These are phyloP conservation scores for Penicillium sp. DNA, from an alignment of 2,329 filamentous ascomycete genomes.

Conservation along the genomic window DNA sequence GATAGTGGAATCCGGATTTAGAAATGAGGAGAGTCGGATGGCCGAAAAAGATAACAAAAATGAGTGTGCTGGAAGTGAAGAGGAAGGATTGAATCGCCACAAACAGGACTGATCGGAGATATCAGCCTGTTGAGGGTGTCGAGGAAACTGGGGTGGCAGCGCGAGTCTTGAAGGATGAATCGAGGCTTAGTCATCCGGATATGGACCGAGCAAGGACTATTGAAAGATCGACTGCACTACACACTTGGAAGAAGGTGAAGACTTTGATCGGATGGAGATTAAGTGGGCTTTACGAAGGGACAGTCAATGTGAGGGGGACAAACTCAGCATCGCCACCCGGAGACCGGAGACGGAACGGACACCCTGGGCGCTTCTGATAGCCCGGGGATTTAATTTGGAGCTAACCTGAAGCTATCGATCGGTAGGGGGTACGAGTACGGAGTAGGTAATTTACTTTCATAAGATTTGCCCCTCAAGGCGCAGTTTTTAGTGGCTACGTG, in stretches of 20 bases:
- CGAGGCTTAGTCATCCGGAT: slow-evolving; percentile 7
- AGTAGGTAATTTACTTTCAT: not conserved
- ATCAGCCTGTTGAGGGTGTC: slow-evolving; percentile 4
- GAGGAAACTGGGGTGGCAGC: not conserved
- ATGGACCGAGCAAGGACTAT: not conserved
- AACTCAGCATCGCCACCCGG: slow-evolving; percentile 6
- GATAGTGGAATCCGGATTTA: not conserved
- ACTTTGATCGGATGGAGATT: not conserved
- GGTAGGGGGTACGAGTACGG: too few species aligned
- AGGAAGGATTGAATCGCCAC: slow-evolving; percentile 8
- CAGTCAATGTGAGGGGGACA: not conserved
- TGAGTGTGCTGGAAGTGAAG: slow-evolving; percentile 12
- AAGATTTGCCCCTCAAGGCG: slow-evolving; percentile 1
- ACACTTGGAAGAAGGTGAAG: not conserved
- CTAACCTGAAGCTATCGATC: slow-evolving; percentile 2
- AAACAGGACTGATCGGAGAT: slow-evolving; percentile 6
- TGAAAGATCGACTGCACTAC: slow-evolving; percentile 7
- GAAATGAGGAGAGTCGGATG: not conserved
- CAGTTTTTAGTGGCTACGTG: not conserved
- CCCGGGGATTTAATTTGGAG: not conserved
- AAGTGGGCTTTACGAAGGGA: not conserved
- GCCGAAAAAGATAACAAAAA: slow-evolving; percentile 9
- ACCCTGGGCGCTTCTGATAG: slow-evolving; percentile 1
- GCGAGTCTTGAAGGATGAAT: not conserved
- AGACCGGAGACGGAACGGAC: slow-evolving; percentile 3